Evolutionary conservation across 345 rosid species (phyloP).

Genomic region (Eucalyptus pauciflora): DNA sequence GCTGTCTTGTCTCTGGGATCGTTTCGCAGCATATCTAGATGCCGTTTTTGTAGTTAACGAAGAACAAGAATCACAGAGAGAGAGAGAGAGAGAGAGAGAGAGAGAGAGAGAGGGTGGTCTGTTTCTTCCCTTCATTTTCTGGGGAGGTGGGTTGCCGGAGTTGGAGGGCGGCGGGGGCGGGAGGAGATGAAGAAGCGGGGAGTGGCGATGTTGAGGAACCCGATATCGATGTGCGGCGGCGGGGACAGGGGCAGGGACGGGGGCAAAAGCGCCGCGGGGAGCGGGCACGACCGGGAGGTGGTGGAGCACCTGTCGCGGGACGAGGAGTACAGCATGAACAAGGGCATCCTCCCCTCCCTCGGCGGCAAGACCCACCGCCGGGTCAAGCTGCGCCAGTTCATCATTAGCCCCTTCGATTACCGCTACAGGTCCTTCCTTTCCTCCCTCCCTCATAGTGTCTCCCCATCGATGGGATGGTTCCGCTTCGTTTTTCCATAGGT

Average conservation of each 20-base stretch:
- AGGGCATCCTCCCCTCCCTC: conserved; percentile 63
- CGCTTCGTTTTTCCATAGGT: background rate
- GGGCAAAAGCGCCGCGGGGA: background rate
- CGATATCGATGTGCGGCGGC: background rate
- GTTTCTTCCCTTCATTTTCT: background rate
- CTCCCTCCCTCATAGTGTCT: background rate
- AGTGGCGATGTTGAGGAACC: background rate
- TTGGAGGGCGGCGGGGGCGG: background rate
- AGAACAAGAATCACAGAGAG: background rate
- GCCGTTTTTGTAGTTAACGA: background rate
- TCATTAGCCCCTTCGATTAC: conserved; percentile 57
- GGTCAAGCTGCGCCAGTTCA: conserved; percentile 29
- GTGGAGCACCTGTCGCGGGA: conserved; percentile 14
- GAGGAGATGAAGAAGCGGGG: background rate
- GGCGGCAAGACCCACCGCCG: conserved; percentile 40
- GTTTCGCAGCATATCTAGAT: background rate
- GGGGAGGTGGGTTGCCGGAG: background rate
- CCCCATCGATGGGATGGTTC: background rate
- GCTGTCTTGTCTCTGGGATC: background rate
- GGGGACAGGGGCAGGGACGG: background rate
- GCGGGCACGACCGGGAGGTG: background rate
- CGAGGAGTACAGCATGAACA: conserved; percentile 45
- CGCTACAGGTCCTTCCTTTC: conserved; percentile 38
- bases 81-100: background rate
- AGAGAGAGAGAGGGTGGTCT: background rate